Base-by-base conservation (phyloP, 768 basidiomycete genomes). In the Calocybe cyanea region DNA sequence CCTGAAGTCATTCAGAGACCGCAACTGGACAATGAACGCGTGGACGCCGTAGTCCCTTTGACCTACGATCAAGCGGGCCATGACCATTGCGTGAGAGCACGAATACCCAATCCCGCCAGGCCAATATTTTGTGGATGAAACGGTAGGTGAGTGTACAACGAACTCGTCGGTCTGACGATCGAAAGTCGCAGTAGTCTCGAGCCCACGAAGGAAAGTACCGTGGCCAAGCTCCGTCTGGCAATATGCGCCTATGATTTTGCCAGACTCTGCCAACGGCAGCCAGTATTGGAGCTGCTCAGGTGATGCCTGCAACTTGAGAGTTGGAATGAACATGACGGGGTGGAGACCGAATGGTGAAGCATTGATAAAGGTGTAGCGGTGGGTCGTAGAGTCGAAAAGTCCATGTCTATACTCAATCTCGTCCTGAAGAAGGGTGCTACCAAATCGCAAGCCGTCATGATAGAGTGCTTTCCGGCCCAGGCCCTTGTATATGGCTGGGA, bases 181-280 rank as follows among this genome's bases (percentile, higher is more conserved):
- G 38, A 59, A 61, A 9, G 53, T 60, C 28, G 62, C 60, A 4
- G 58, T 57, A 11, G 62, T 62, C 39, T 61, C 57, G 9, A 63
- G 43, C 11, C 54, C 56, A 4, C 60, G 53, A n/a, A 63, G 23
- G 30, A 56, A 58, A 2, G 58, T 60, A 8, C 62, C 60, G 40
- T 63, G 60, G 7, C 58, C 60, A 9, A 63, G 53, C 36, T 63
- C 60, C 4, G 60, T 61, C 43, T 57, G 61, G 24, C 54, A 57
- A 25, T 62, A 62, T 6, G 57, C 45, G 8, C 60, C 59, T 15
- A 62, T 45, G 20, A 60, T 59, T 21, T 44, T 52, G 4, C 56
- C 52, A 0, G 52, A 54, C 38, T 56, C 51, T 1, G 55, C 57
- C 2, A 55, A 47, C 3, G 60, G 60, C 18, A 57, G 43, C 60